A percentile compares a stretch with the other conserved stretches of the same genome.
Conservation (phyloP, 306 rosid species). For the Elaeagnus macrophylla region DNA sequence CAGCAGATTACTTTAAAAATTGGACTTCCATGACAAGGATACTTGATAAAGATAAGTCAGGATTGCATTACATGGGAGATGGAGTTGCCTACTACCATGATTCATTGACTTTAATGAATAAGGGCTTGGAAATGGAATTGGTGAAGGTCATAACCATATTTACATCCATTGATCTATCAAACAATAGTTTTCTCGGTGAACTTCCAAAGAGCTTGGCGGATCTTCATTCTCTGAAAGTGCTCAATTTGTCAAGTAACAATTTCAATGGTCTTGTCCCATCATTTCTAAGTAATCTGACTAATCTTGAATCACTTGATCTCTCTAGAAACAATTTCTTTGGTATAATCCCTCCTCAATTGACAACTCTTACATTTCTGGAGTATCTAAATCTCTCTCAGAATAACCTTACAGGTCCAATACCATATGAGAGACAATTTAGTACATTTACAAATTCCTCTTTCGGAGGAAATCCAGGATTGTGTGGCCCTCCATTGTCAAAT, state of each 20-base stretch:
- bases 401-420: constrained; percentile 3
- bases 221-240: background rate
- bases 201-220: background rate
- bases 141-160: background rate
- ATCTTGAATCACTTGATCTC: constrained; percentile 9
- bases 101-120: background rate
- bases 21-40: background rate
- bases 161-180: background rate
- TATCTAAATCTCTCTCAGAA: background rate
- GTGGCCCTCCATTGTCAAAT: background rate
- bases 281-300: background rate
- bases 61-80: background rate
- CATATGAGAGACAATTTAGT: background rate
- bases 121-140: background rate
- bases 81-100: background rate
- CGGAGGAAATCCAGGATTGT: background rate
- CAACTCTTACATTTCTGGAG: background rate
- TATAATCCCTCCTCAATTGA: background rate
- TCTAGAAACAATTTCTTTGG: background rate
- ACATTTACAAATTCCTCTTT: background rate
- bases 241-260: constrained; percentile 4
- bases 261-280: background rate
- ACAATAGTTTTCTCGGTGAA: background rate
- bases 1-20: background rate
- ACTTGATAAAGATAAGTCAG: background rate